Conservation (phyloP, 2,329 filamentous ascomycete species). For the Didymella exigua region DNA sequence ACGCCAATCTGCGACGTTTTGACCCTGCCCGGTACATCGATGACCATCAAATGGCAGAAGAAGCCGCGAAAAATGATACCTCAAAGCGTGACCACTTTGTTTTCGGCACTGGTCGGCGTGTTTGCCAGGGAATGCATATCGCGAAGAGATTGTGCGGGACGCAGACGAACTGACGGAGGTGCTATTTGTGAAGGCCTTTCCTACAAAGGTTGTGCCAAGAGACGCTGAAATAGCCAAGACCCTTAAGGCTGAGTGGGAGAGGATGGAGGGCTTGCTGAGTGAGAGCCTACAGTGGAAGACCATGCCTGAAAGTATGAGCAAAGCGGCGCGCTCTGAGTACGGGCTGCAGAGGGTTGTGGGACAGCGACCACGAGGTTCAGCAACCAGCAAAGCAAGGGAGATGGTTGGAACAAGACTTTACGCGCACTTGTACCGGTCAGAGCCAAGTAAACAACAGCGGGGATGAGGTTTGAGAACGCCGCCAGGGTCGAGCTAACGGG, state of each 20-base stretch:
- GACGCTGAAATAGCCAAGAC: constrained; percentile 6
- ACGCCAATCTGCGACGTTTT: constrained; percentile 53
- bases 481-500: no score
- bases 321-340: not conserved
- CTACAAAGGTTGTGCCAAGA: constrained; percentile 24
- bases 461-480: no score
- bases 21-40: constrained; percentile 50
- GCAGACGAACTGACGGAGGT: constrained; percentile 25
- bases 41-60: constrained; percentile 37
- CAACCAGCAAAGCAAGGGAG: not conserved
- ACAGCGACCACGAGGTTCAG: no score
- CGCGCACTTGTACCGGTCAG: no score
- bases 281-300: constrained; percentile 27
- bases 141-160: constrained; percentile 32
- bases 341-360: not conserved
- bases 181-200: constrained; percentile 24
- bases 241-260: constrained; percentile 25
- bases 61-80: constrained; percentile 39
- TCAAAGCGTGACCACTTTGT: constrained; percentile 44
- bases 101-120: constrained; percentile 47
- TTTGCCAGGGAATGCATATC: constrained; percentile 49
- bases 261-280: constrained; percentile 24
- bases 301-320: constrained; percentile 24
- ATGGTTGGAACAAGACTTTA: no score
- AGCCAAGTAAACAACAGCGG: no score